Evolutionary conservation across 345 rosid species (phyloP).

Genomic region (Gossypium sturtianum): DNA sequence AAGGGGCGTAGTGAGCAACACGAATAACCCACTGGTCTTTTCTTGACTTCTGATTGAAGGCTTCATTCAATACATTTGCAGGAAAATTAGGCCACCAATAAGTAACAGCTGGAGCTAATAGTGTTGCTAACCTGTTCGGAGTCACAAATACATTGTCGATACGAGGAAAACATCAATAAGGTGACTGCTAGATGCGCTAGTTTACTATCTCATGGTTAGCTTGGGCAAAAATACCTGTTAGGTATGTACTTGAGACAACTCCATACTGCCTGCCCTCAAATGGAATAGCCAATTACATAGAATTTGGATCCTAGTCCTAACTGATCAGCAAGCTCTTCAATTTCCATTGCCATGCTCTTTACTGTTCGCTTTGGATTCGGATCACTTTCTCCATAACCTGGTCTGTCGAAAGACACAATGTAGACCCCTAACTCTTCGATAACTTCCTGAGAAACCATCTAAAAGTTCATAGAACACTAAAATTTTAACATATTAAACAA

Average conservation of each 20-base stretch:
- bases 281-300: slow-evolving; percentile 48
- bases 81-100: slow-evolving; percentile 62
- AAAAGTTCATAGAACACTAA: neutral
- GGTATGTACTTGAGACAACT: slow-evolving; percentile 64
- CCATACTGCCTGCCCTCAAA: slow-evolving; percentile 55
- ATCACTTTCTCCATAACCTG: slow-evolving; percentile 77
- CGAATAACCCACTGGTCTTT: slow-evolving; percentile 57
- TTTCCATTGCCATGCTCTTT: slow-evolving; percentile 50
- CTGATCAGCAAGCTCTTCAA: slow-evolving; percentile 67
- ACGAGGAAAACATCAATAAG: neutral
- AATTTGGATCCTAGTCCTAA: slow-evolving; percentile 51
- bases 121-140: slow-evolving; percentile 37
- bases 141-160: neutral
- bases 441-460: slow-evolving; percentile 36
- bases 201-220: neutral
- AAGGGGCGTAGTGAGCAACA: slow-evolving; percentile 55
- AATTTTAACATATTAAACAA: neutral
- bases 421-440: slow-evolving; percentile 47
- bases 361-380: slow-evolving; percentile 46
- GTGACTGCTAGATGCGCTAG: neutral
- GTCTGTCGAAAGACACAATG: slow-evolving; percentile 58
- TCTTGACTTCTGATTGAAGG: slow-evolving; percentile 28
- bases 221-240: slow-evolving; percentile 38
- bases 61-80: slow-evolving; percentile 39
- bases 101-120: slow-evolving; percentile 52